phyloP scores from a whole-genome alignment of 495 filamentous ascomycete species.

The Friedmanniomyces endolithicus region DNA sequence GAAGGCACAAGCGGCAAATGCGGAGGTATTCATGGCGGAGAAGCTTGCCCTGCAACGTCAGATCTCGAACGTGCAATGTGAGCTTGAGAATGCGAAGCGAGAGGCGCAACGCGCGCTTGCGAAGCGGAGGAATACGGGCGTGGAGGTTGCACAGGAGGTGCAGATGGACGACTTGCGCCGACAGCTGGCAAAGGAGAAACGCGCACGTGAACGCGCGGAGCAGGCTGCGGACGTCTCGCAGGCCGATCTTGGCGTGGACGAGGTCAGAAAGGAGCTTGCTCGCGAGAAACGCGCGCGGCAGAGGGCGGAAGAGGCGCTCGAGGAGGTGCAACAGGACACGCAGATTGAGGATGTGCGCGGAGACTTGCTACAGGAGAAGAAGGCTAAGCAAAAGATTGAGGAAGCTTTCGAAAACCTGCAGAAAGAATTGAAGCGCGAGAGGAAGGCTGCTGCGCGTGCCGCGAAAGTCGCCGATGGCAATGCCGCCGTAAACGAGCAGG shows the following conservation, averaged over 20 bases:
- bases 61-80: conserved; percentile 59
- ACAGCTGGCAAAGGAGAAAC: conserved; percentile 40
- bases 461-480: conserved; percentile 18
- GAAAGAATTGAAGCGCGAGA: conserved; percentile 21
- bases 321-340: conserved; percentile 16
- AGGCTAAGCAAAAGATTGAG: conserved; percentile 29
- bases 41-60: conserved; percentile 66
- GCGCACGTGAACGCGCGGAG: conserved; percentile 20
- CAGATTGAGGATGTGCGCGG: conserved; percentile 39
- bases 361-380: conserved; percentile 42
- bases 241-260: conserved; percentile 35
- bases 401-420: conserved; percentile 35
- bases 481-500: conserved; percentile 16
- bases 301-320: conserved; percentile 21
- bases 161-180: conserved; percentile 39
- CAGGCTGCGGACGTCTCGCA: conserved; percentile 13
- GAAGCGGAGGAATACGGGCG: conserved; percentile 29
- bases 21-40: conserved; percentile 55
- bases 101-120: conserved; percentile 47
- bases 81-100: conserved; percentile 67
- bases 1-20: conserved; percentile 50
- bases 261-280: conserved; percentile 39
- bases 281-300: conserved; percentile 36
- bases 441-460: conserved; percentile 17
- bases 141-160: conserved; percentile 25